These are phyloP conservation scores for Quercus bicolor DNA, from an alignment of 306 rosid species.

Conservation along the genomic window DNA sequence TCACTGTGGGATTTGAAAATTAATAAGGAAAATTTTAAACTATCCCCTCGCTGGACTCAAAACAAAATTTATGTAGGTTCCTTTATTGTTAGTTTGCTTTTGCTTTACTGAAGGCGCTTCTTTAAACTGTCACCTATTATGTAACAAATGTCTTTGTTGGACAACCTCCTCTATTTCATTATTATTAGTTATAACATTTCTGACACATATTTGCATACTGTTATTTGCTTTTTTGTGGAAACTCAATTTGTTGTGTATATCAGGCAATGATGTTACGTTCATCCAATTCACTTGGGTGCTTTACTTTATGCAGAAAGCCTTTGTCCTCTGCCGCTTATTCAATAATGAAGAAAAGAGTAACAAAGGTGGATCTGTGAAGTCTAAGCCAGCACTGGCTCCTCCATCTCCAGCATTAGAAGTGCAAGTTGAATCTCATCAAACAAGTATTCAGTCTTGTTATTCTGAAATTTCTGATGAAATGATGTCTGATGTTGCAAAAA, in stretches of 20 bases:
- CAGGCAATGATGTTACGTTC: conserved; percentile 4
- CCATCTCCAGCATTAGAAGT: background rate
- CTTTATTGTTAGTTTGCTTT: no score
- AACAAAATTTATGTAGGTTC: no score
- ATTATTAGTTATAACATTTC: background rate
- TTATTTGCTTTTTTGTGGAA: background rate
- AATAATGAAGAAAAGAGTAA: conserved; percentile 25
- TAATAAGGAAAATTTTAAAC: no score
- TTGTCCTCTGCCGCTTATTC: conserved; percentile 80
- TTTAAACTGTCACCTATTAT: background rate
- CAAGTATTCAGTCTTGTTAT: background rate
- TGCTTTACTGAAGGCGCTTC: no score
- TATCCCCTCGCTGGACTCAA: no score
- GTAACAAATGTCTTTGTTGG: background rate
- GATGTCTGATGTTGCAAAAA: conserved; percentile 30
- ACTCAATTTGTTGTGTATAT: background rate
- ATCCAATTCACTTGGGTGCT: conserved; percentile 17
- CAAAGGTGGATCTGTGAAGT: background rate
- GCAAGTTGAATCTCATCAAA: background rate
- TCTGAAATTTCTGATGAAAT: background rate
- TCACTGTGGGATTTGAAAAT: no score
- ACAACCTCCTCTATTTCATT: background rate
- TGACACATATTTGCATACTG: background rate
- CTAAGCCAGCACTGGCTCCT: background rate
- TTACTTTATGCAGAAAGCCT: conserved; percentile 54